phyloP scores from a whole-genome alignment of 2,329 filamentous ascomycete genomes.

The Aspergillus sp. region DNA sequence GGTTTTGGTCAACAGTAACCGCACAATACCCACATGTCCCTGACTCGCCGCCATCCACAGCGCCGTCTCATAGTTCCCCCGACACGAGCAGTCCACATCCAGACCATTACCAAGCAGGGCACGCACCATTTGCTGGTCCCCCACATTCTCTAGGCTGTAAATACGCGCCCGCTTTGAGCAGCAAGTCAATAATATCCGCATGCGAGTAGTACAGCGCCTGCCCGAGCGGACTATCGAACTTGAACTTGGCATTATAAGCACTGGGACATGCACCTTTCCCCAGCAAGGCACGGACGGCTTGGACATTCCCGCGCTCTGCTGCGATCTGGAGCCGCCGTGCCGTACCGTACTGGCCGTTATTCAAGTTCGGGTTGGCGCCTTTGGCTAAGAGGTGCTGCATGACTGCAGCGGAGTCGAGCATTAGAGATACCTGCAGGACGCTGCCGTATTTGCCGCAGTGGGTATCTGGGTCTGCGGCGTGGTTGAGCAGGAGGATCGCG shows the following conservation, averaged over 20 bases:
- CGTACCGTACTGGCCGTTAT: no score
- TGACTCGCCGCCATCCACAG: not conserved
- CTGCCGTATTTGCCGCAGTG: no score
- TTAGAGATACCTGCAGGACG: no score
- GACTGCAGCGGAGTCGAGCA: no score
- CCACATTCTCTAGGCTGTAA: not conserved
- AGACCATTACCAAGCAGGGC: not conserved
- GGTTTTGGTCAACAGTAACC: not conserved
- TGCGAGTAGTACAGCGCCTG: not conserved
- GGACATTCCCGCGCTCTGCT: no score
- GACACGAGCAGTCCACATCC: not conserved
- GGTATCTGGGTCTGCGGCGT: no score
- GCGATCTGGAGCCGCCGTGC: no score
- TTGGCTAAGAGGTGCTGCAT: no score
- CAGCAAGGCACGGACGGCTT: not conserved
- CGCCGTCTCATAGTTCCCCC: not conserved
- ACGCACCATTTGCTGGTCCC: not conserved
- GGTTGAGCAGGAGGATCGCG: no score
- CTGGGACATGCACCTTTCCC: not conserved
- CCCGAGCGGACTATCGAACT: not conserved
- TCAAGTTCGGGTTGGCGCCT: no score
- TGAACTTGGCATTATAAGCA: not conserved
- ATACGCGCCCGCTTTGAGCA: not conserved
- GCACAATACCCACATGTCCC: not conserved
- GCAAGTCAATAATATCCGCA: not conserved